A percentile compares a stretch with the other conserved stretches of the same genome.
Evolutionary conservation across 139 green algal genomes (phyloP).

Genomic region (Pseudopediastrum boryanum): DNA sequence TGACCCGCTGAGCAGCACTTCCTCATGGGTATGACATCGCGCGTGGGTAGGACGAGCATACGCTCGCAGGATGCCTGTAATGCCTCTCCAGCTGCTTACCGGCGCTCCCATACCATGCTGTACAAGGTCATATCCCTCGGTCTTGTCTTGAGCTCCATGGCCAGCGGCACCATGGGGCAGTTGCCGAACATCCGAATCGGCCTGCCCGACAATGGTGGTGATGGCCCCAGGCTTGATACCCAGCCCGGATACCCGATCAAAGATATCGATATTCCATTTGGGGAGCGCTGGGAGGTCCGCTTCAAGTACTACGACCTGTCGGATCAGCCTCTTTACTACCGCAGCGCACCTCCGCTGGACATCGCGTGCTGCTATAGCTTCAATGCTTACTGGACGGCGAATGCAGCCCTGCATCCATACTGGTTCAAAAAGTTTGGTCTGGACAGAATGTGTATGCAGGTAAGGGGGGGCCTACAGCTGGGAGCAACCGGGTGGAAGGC

Average conservation of each 20-base stretch:
- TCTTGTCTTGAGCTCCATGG: no score
- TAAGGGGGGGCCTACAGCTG: background rate
- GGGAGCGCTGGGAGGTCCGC: conserved; percentile 27
- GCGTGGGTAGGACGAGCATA: background rate
- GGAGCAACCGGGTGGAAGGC: no score
- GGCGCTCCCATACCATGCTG: background rate
- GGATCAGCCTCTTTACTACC: conserved; percentile 26
- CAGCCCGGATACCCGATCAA: conserved; percentile 21
- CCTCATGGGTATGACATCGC: background rate
- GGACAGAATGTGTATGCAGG: conserved; percentile 28
- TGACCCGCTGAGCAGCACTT: background rate
- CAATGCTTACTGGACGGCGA: conserved; percentile 32
- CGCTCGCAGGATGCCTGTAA: background rate
- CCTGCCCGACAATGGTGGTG: conserved; percentile 10
- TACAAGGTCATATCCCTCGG: no score
- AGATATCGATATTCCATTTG: conserved; percentile 16
- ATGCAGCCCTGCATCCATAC: conserved; percentile 31
- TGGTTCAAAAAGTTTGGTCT: conserved; percentile 38
- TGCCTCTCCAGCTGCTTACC: background rate
- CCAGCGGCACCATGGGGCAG: background rate
- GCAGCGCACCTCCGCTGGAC: conserved; percentile 19
- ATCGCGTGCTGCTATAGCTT: conserved; percentile 30
- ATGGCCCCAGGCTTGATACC: background rate
- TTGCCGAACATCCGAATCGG: conserved; percentile 24
- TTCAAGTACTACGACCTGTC: conserved; percentile 36